phyloP scores from a whole-genome alignment of 768 basidiomycete genomes.

The Clitopilus passeckerianus region DNA sequence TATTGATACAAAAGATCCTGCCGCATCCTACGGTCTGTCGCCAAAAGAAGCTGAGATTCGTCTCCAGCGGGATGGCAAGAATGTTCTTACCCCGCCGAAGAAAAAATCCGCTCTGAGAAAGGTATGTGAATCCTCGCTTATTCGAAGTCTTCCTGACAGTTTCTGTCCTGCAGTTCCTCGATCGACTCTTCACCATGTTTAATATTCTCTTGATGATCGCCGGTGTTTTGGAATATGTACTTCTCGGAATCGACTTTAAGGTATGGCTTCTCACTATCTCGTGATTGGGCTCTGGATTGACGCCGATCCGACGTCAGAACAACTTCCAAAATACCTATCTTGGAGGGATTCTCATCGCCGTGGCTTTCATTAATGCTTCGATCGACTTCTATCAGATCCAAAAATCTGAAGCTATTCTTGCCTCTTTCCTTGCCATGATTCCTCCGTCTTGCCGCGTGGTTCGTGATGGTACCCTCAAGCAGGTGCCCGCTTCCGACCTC shows the following conservation, averaged over 20 bases:
- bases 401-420: conserved; percentile 69
- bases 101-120: conserved; percentile 63
- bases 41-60: conserved; percentile 46
- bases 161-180: conserved; percentile 43
- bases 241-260: conserved; percentile 59
- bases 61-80: conserved; percentile 53
- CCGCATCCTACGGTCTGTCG: conserved; percentile 44
- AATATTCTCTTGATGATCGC: conserved; percentile 65
- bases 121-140: conserved; percentile 27
- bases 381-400: conserved; percentile 73
- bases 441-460: conserved; percentile 64
- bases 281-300: conserved; percentile 7
- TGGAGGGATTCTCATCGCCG: conserved; percentile 61
- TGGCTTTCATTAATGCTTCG: conserved; percentile 65
- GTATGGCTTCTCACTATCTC: conserved; percentile 19
- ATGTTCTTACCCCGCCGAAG: conserved; percentile 61
- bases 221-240: conserved; percentile 60
- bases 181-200: conserved; percentile 59
- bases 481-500: conserved; percentile 55
- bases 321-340: conserved; percentile 68
- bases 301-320: conserved; percentile 26
- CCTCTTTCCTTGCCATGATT: conserved; percentile 71
- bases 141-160: background rate
- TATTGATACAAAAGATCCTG: conserved; percentile 50
- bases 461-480: conserved; percentile 48